These are phyloP conservation scores for Trichosporon inkin DNA, from an alignment of 1,284 basidiomycete genomes.

Conservation along the genomic window DNA sequence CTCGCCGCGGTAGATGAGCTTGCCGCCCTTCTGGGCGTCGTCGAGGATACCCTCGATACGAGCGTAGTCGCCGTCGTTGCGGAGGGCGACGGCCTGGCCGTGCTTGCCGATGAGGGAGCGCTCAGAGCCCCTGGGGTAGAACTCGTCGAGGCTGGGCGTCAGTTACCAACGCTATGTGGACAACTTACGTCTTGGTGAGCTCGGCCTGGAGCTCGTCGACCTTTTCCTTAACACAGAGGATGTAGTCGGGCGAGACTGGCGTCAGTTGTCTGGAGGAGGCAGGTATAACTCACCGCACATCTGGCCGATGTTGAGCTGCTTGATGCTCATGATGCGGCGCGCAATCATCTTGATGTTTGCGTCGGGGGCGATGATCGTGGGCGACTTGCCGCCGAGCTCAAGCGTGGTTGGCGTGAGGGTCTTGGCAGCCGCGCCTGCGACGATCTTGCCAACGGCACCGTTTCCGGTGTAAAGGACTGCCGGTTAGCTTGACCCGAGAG, in stretches of 20 bases:
- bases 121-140: constrained; percentile 45
- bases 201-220: constrained; percentile 63
- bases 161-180: constrained; percentile 21
- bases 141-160: constrained; percentile 31
- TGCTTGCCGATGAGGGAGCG: constrained; percentile 52
- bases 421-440: constrained; percentile 78
- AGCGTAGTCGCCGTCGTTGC: constrained; percentile 57
- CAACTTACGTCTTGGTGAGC: constrained; percentile 57
- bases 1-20: constrained; percentile 66
- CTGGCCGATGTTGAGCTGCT: constrained; percentile 69
- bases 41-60: constrained; percentile 64
- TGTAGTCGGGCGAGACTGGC: constrained; percentile 64
- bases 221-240: constrained; percentile 63
- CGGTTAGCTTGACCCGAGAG: constrained; percentile 27
- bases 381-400: constrained; percentile 76
- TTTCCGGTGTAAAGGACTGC: constrained; percentile 65
- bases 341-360: constrained; percentile 52
- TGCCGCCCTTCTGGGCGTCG: constrained; percentile 59
- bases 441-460: constrained; percentile 67
- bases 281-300: constrained; percentile 38
- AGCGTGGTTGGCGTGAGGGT: constrained; percentile 77
- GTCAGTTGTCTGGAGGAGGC: neutral
- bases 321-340: constrained; percentile 66
- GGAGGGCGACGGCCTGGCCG: constrained; percentile 55
- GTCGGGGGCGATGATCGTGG: constrained; percentile 69